These are phyloP conservation scores for Chalciporus piperatoides DNA, from an alignment of 1,284 basidiomycete species.

Conservation along the genomic window DNA sequence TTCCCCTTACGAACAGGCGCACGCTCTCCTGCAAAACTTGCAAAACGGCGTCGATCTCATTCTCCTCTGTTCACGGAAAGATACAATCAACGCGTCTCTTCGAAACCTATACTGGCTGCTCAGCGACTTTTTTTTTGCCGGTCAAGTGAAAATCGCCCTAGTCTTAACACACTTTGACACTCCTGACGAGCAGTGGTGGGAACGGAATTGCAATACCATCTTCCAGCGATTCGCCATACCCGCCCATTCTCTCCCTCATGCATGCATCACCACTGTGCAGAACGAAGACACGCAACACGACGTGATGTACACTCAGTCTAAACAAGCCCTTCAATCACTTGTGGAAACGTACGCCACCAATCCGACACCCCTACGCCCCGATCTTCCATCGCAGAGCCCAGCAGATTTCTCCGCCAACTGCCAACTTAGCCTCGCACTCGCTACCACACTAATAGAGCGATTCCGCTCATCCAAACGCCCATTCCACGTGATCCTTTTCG, in stretches of 20 bases:
- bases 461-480: neutral
- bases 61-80: slow-evolving; percentile 7
- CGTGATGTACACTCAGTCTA: slow-evolving; percentile 1
- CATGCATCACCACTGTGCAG: slow-evolving; percentile 8
- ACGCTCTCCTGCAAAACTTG: slow-evolving; percentile 5
- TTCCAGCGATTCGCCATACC: neutral
- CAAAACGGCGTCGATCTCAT: slow-evolving; percentile 5
- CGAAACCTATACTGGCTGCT: slow-evolving; percentile 7
- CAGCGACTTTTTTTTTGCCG: slow-evolving; percentile 10
- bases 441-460: neutral
- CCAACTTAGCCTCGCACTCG: neutral
- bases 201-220: slow-evolving; percentile 2
- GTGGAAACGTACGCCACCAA: neutral
- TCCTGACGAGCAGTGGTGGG: slow-evolving; percentile 9
- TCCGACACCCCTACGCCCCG: neutral
- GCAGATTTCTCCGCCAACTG: neutral
- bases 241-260: slow-evolving; percentile 1
- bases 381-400: neutral
- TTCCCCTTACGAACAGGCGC: slow-evolving; percentile 14
- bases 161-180: slow-evolving; percentile 31
- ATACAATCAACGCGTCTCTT: neutral
- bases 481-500: slow-evolving; percentile 13
- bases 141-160: slow-evolving; percentile 26
- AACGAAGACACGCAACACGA: neutral
- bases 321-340: neutral